Conservation (phyloP, 2,329 filamentous ascomycete genomes). For the Pseudocercospora fijiensis region DNA sequence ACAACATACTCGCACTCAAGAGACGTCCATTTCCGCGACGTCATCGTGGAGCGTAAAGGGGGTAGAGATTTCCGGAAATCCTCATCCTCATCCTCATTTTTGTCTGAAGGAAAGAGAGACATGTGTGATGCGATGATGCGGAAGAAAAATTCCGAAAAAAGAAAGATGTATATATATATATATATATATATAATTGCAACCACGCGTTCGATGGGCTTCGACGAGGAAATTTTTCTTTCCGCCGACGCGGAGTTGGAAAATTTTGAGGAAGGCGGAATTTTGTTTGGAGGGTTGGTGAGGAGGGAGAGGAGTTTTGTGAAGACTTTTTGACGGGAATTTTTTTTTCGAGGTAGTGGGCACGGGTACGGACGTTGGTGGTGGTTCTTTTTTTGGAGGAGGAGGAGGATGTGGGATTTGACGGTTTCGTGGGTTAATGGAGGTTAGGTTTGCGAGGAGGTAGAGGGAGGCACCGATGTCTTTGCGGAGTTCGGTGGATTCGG, state of each 20-base stretch:
- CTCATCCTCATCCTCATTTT: too few species aligned
- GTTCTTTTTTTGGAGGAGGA: too few species aligned
- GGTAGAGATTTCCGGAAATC: slow-evolving; percentile 60
- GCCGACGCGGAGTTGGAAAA: slow-evolving; percentile 72
- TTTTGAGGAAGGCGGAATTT: slow-evolving; percentile 52
- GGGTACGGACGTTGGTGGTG: slow-evolving; percentile 43
- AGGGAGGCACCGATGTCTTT: slow-evolving; percentile 67
- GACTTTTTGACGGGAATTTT: slow-evolving; percentile 57
- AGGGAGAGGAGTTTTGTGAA: slow-evolving; percentile 68
- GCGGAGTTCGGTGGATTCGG: slow-evolving; percentile 67
- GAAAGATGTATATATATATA: too few species aligned
- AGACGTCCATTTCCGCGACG: slow-evolving; percentile 70
- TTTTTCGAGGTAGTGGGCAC: slow-evolving; percentile 57
- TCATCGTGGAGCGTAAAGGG: slow-evolving; percentile 58
- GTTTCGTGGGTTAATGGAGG: slow-evolving; percentile 69
- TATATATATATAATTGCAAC: too few species aligned
- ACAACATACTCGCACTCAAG: slow-evolving; percentile 66
- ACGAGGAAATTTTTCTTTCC: slow-evolving; percentile 67
- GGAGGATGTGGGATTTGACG: slow-evolving; percentile 60
- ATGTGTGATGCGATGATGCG: too few species aligned
- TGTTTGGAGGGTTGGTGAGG: slow-evolving; percentile 52
- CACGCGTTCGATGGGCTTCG: slow-evolving; percentile 57
- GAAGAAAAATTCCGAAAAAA: slow-evolving; percentile 57
- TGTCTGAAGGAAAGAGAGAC: too few species aligned
- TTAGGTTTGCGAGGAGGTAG: slow-evolving; percentile 72